A percentile compares a stretch with the other conserved stretches of the same genome.
Conservation (phyloP, 139 green algal genomes). For the Klebsormidium nitens region DNA sequence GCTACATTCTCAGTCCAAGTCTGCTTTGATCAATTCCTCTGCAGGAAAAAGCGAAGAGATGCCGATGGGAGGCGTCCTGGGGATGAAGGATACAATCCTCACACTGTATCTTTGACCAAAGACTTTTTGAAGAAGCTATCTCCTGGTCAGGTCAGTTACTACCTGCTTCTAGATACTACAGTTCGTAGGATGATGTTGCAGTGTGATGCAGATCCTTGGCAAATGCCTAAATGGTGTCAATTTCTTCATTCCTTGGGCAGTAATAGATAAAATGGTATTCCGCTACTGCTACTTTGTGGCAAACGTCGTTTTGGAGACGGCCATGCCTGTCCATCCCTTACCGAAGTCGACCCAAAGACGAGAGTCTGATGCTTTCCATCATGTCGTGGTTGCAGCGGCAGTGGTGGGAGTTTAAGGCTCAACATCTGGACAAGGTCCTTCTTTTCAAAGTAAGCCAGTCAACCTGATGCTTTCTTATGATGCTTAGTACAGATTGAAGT, state of each 20-base stretch:
- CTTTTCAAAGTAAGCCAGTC: conserved; percentile 50
- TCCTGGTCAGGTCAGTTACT: neutral
- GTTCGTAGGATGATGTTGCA: neutral
- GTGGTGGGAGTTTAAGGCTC: conserved; percentile 92
- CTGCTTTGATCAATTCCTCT: neutral
- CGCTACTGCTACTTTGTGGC: neutral
- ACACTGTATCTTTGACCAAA: conserved; percentile 66
- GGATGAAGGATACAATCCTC: conserved; percentile 54
- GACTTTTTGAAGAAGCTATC: conserved; percentile 68
- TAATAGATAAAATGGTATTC: neutral
- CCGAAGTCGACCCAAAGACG: neutral
- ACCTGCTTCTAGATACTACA: neutral
- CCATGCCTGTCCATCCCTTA: neutral
- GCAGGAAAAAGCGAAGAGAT: neutral
- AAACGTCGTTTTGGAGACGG: conserved; percentile 1
- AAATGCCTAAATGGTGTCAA: conserved; percentile 19
- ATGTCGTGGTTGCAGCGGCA: conserved; percentile 70
- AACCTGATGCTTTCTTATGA: no score
- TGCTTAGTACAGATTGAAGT: no score
- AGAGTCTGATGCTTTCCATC: conserved; percentile 9
- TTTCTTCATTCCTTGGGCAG: neutral
- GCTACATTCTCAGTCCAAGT: no score
- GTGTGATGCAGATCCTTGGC: conserved; percentile 31
- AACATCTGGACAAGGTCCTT: conserved; percentile 72
- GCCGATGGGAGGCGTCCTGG: neutral